Evolutionary conservation across 192 early-diverging fungal species (phyloP).

Genomic region (Dissophora ornata): DNA sequence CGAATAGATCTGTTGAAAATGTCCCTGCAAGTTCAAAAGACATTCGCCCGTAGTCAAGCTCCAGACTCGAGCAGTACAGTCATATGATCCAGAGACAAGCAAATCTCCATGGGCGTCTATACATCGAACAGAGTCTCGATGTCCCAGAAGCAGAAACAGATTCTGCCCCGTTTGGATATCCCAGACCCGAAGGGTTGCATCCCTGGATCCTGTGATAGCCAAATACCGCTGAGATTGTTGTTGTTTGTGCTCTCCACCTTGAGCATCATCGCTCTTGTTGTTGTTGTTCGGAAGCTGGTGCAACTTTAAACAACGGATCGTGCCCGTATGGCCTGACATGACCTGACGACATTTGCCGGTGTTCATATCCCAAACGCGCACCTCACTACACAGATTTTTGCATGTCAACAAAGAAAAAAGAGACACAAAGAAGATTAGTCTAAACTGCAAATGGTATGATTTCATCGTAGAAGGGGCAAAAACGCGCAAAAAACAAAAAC

Average conservation of each 20-base stretch:
- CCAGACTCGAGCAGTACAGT: constrained; percentile 94
- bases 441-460: not conserved
- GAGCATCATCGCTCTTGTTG: not conserved
- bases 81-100: constrained; percentile 94
- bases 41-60: constrained; percentile 78
- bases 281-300: constrained; percentile 11
- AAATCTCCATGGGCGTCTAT: constrained; percentile 86
- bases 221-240: constrained; percentile 47
- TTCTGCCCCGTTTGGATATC: constrained; percentile 75
- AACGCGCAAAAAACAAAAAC: constrained; percentile 10
- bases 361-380: constrained; percentile 96
- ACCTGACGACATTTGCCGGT: constrained; percentile 87
- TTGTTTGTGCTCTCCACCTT: not conserved
- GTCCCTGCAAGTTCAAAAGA: constrained; percentile 82
- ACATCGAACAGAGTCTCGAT: constrained; percentile 90
- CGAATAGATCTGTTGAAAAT: constrained; percentile 94
- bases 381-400: no score
- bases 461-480: not conserved
- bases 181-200: constrained; percentile 95
- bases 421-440: not conserved
- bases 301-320: constrained; percentile 95
- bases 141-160: constrained; percentile 83
- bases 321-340: constrained; percentile 94
- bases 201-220: constrained; percentile 92
- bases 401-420: constrained; percentile 16